These are phyloP conservation scores for Globisporangium nodosum DNA, from an alignment of 352 stramenopile species.

Conservation along the genomic window DNA sequence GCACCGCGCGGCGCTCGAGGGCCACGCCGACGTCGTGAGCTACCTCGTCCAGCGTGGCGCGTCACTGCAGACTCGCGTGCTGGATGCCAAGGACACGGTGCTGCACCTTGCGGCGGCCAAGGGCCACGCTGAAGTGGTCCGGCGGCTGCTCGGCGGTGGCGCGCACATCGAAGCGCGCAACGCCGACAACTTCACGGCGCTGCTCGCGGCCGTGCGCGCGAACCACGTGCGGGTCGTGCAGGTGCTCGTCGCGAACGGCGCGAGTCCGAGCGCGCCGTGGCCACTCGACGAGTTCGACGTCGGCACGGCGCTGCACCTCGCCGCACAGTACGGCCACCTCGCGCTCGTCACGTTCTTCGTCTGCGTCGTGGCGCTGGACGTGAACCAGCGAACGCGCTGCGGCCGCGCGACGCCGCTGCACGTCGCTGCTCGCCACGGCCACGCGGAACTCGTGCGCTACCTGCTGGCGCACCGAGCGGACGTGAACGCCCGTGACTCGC, in stretches of 20 bases:
- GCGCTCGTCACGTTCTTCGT: slow-evolving; percentile 21
- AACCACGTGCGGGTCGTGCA: slow-evolving; percentile 31
- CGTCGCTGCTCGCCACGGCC: slow-evolving; percentile 15
- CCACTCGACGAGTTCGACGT: slow-evolving; percentile 1
- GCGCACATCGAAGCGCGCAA: slow-evolving; percentile 23
- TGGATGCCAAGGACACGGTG: slow-evolving; percentile 22
- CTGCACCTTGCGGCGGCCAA: slow-evolving; percentile 32
- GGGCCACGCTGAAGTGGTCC: slow-evolving; percentile 20
- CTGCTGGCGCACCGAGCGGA: slow-evolving; percentile 21
- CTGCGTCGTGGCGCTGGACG: slow-evolving; percentile 15
- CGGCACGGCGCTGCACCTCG: slow-evolving; percentile 29
- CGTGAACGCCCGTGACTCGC: slow-evolving; percentile 17
- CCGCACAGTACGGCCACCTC: slow-evolving; percentile 20
- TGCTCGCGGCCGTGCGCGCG: slow-evolving; percentile 23
- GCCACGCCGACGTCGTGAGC: slow-evolving; percentile 20
- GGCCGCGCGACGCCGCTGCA: slow-evolving; percentile 14
- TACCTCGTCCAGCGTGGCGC: slow-evolving; percentile 21
- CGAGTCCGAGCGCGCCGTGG: slow-evolving; percentile 13
- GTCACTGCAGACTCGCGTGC: slow-evolving; percentile 13
- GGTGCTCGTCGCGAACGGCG: slow-evolving; percentile 26
- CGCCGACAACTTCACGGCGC: slow-evolving; percentile 23
- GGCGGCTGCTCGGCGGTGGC: slow-evolving; percentile 24
- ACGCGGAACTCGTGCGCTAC: slow-evolving; percentile 16
- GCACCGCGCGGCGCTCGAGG: slow-evolving; percentile 15
- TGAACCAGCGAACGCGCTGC: slow-evolving; percentile 9